Evolutionary conservation across 2,329 filamentous ascomycete genomes (phyloP), one percentile per base, ranked within the genome.

Genomic region (Penicillium hesseltinei): DNA sequence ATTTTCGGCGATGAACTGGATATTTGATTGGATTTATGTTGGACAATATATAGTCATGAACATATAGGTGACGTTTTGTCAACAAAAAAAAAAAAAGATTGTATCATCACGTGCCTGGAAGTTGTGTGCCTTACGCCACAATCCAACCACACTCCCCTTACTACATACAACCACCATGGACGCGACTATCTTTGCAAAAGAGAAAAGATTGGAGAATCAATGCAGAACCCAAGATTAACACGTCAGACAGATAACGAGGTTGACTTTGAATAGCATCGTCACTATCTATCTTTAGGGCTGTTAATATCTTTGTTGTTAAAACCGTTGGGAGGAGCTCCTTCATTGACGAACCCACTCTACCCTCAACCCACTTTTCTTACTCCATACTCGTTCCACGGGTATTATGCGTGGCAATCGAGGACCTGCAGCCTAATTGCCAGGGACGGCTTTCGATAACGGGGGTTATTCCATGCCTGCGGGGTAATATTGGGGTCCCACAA

Each of bases 281-380:
- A n/a, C 19, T 27, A 19, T 27, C 46, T 49, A 25, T 25, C 21
- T 25, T n/a, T 35, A 48, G 21, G 15, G 21, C 15, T 17, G 21
- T 17, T 43, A 4, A 25, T n/a, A 36, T 36, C 35, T 38, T 38
- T n/a, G 36, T 9, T n/a, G 19, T 23, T 35, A 29, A 21, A 13
- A 38, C 2, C 46, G 19, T 49, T 49, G 46, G 46, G 46, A 49
- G 46, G 46, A 49, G 46, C 46, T 47, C 44, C 44, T 35, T 35
- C 19, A 11, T 35, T 27, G 23, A 43, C 9, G n/a, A 49, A 49
- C 23, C 21, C 33, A 49, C 46, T 19, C 15, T 19, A 15, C 21
- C 44, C 46, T 19, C 15, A 15, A 15, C 21, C 44, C n/a, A 46
- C 43, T 46, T 33, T 23, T 27, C 23, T 43, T 43, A 43, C 17